Conservation (phyloP, 2,329 filamentous ascomycete genomes). For the Proliferodiscus dingleyae region DNA sequence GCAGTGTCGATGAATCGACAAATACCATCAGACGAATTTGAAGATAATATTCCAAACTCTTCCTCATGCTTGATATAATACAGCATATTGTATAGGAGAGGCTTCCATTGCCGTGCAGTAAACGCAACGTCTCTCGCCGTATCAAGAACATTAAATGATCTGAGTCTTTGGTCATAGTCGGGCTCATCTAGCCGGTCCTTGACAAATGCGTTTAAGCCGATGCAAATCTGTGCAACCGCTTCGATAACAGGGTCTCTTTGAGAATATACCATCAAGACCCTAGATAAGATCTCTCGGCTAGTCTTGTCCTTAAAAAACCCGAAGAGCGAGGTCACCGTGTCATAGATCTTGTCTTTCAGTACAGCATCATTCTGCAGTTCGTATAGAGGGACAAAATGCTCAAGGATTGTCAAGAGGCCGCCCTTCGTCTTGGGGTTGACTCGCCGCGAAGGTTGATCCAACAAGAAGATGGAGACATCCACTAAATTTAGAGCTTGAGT, state of each 20-base stretch:
- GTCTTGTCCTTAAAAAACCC: constrained; percentile 81
- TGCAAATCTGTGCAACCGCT: constrained; percentile 65
- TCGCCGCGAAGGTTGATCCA: constrained; percentile 77
- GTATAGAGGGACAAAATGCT: constrained; percentile 70
- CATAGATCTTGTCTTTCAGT: constrained; percentile 62
- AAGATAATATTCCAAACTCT: constrained; percentile 76
- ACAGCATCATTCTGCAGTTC: constrained; percentile 50
- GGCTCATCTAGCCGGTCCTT: constrained; percentile 72
- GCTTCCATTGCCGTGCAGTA: constrained; percentile 74
- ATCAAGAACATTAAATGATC: constrained; percentile 70
- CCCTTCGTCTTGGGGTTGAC: constrained; percentile 82
- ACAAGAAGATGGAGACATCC: constrained; percentile 72
- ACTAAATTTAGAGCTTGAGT: constrained; percentile 73
- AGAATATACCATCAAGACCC: constrained; percentile 68
- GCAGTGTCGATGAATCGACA: constrained; percentile 70
- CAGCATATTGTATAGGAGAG: constrained; percentile 82
- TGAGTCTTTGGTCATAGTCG: constrained; percentile 77
- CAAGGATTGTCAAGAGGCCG: constrained; percentile 71
- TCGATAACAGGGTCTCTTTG: constrained; percentile 54
- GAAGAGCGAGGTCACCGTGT: constrained; percentile 75
- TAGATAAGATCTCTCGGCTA: constrained; percentile 69
- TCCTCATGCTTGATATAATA: constrained; percentile 83
- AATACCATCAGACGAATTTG: constrained; percentile 76
- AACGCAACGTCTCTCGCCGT: constrained; percentile 54
- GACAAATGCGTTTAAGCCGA: constrained; percentile 75